Evolutionary conservation across 257 asterid genomes (phyloP), one percentile per base, ranked within the genome.

Genomic region (Anisodus tanguticus): DNA sequence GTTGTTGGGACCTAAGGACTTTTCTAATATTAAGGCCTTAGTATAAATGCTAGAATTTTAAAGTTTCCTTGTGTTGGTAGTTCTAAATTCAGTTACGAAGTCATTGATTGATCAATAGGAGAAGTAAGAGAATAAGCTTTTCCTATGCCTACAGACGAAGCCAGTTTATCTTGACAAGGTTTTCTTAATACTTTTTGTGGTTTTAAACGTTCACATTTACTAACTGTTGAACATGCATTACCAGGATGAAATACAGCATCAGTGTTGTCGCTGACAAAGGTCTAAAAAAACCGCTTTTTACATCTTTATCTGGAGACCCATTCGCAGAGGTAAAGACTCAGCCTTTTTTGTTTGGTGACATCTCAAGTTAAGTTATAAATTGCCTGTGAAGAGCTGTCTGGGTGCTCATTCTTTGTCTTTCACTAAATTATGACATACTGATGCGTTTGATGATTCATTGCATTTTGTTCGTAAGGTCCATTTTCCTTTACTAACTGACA

Each of bases 241-340:
- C 83, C 80, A 94, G 99, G 99, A 94, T 93, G 82, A 95, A 95
- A 85, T 95, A 95, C 90, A 91, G 98, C 86, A 90, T 94, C 45
- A 94, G 95, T 87, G 97, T 92, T 77, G 97, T 95, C 86, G 98
- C 99, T 47, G 99, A 95, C 90, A 95, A 93, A 85, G 99, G 99
- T 69, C 87, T 92, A n/a, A 92, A 91, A 87, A 93, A 86, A 86
- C 90, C 96, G 11, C 91, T 89, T 62, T 95, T 92, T 70, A 94
- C 99, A 77, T 93, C 97, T 51, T 93, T 94, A 92, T 80, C 90
- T 93, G 37, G 99, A 95, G 89, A 93, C 98, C 57, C 96, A 88
- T 88, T 86, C 89, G 79, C 85, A 89, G 90, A 92, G 99, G 98
- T 95, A 89, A 67, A 19, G 9, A 59, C 26, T 59, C 31, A 51